Evolutionary conservation across 2,329 filamentous ascomycete genomes (phyloP), one percentile per base, ranked within the genome.

Genomic region (Diplocarpon rosae): DNA sequence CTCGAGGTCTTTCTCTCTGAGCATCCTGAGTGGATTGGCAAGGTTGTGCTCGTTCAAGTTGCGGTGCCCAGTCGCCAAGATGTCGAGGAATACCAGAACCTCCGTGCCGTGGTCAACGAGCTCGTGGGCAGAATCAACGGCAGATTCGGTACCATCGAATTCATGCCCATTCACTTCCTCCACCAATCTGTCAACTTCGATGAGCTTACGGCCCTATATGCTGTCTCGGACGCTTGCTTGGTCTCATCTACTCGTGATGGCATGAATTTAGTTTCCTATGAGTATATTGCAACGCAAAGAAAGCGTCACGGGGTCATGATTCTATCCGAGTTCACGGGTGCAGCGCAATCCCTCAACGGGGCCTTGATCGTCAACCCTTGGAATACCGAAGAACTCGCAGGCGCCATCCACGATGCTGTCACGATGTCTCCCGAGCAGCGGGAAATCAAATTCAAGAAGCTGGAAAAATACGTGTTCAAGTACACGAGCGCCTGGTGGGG

Each of bases 401-500:
- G 88, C 57, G 86, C 89, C 5, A 89, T 96, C 55, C 85, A 95
- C 64, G 88, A 95, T 54, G 87, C 90, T n/a, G 88, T 96, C 35
- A 95, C 89, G 43, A 95, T 96, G 87, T 83, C 83, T 42, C 79
- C 88, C 14, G 89, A 95, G 65, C 84, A 92, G 67, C 80, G 88
- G 42, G 79, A 82, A 48, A 71, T 81, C 46, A 95, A 95, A 66
- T 95, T 86, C 68, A 78, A 83, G 62, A 95, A 95, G 65, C 72
- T 98, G 47, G 85, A 92, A 62, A 85, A 85, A 66, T 96, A 96
- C 61, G 87, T 96, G 48, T 90, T 89, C 67, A 95, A 95, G 69
- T 96, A 95, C 67, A 98, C 92, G 1, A 93, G 86, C 63, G 85
- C 89, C 9, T 95, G 92, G 82, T 96, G 90, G 90, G 90, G 90